Evolutionary conservation across 805 yeast genomes (phyloP).

Genomic region (Candida xiaguanensis): DNA sequence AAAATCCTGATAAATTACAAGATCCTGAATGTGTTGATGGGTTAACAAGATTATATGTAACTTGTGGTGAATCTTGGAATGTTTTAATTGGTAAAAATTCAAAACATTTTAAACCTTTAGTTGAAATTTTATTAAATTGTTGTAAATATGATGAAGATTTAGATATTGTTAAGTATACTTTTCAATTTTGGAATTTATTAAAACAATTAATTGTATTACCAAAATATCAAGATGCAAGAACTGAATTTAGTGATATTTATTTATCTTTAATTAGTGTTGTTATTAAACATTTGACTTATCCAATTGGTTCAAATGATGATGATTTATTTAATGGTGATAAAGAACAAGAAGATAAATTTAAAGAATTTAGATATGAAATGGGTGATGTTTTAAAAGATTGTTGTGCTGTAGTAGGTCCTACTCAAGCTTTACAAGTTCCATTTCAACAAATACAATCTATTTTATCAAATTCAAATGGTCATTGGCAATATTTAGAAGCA

Average conservation of each 20-base stretch:
- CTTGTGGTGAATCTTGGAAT: constrained; percentile 96
- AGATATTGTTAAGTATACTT: constrained; percentile 86
- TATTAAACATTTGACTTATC: constrained; percentile 71
- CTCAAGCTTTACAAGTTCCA: constrained; percentile 67
- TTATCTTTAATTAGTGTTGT: constrained; percentile 56
- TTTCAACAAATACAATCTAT: constrained; percentile 52
- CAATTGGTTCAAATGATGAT: constrained; percentile 33
- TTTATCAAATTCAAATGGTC: constrained; percentile 20
- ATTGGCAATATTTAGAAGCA: constrained; percentile 89
- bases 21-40: constrained; percentile 68
- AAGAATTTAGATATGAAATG: constrained; percentile 92
- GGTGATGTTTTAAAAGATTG: constrained; percentile 97
- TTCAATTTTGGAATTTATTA: constrained; percentile 85
- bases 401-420: constrained; percentile 83
- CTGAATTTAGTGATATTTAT: constrained; percentile 52
- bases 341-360: constrained; percentile 88
- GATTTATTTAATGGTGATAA: constrained; percentile 58
- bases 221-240: constrained; percentile 51
- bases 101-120: constrained; percentile 63
- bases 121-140: constrained; percentile 66
- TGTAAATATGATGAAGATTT: constrained; percentile 76
- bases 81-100: constrained; percentile 76
- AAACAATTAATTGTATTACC: constrained; percentile 67
- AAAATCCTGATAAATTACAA: constrained; percentile 38
- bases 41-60: constrained; percentile 74